phyloP scores from a whole-genome alignment of 306 rosid genomes.

The Fragaria nilgerrensis region DNA sequence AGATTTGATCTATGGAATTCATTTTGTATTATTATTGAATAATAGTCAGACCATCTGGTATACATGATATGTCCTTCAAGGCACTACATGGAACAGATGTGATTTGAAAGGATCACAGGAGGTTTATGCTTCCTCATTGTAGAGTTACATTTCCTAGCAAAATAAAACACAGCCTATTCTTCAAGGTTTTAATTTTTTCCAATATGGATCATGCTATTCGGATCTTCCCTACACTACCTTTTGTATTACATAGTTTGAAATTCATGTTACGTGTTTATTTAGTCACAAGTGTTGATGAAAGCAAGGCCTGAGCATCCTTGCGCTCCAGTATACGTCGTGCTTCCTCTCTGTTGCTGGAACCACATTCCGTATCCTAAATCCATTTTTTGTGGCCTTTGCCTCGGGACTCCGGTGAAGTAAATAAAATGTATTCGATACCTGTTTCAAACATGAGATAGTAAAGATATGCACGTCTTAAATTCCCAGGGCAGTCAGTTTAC shows the following conservation, averaged over 20 bases:
- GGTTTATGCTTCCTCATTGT: neutral
- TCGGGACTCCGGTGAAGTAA: constrained; percentile 84
- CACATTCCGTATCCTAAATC: constrained; percentile 58
- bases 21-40: neutral
- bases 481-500: neutral
- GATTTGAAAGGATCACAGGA: neutral
- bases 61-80: neutral
- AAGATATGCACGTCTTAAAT: neutral
- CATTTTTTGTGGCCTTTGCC: constrained; percentile 60
- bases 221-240: neutral
- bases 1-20: neutral
- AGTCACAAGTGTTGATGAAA: constrained; percentile 5
- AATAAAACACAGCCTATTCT: neutral
- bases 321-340: constrained; percentile 75
- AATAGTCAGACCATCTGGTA: neutral
- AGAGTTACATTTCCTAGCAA: neutral
- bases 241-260: neutral
- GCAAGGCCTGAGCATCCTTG: constrained; percentile 70
- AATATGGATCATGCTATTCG: neutral
- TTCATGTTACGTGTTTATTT: neutral
- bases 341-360: constrained; percentile 98
- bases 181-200: no score
- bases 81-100: neutral
- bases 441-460: constrained; percentile 5
- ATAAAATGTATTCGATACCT: constrained; percentile 83